Base-by-base conservation (phyloP, 179 eudicot species). In the Amaranthus tricolor region DNA sequence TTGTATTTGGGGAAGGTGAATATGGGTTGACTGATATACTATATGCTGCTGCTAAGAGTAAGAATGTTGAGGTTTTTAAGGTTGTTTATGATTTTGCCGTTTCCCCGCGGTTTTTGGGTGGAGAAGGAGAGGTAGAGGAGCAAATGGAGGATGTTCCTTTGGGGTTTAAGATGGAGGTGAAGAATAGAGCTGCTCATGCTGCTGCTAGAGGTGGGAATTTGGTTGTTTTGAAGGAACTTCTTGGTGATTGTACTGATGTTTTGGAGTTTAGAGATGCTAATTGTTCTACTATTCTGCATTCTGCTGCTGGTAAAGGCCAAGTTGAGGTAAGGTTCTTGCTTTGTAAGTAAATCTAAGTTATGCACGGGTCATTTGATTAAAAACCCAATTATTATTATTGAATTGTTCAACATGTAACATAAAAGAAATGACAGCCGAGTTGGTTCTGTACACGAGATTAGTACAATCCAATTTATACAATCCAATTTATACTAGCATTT, bases 161-260 rank as follows among this genome's bases (percentile, higher is more conserved):
- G 72, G 91, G 76, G 55, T 94, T 86, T 83, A 90, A 84, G 85
- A 21, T 80, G 80, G 98, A 92, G 84, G 89, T 94, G 82, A 83
- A 72, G 89, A 94, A 88, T 56, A 87, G 98, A 68, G 98, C 90
- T 72, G 75, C 88, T 84, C 90, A 92, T 82, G 96, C 97, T 58
- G 94, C 91, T 77, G 94, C 98, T 59, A 92, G 98, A 88, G 98
- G 97, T 47, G 98, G 98, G 16, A 88, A 90, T 86, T 80, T 94
- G 88, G 65, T 61, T 80, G 80, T 88, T 31, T 86, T 94, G 89
- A 85, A 78, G 82, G 91, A 90, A 65, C 85, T 94, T 72, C 83
- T 94, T 74, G 87, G 62, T 68, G 89, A 74, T 82, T 76, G 80
- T 77, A 64, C 57, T 69, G 90, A 92, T 83, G 93, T 83, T 31